These are phyloP conservation scores for Colletotrichum magnum DNA, from an alignment of 2,329 filamentous ascomycete genomes.

Conservation along the genomic window DNA sequence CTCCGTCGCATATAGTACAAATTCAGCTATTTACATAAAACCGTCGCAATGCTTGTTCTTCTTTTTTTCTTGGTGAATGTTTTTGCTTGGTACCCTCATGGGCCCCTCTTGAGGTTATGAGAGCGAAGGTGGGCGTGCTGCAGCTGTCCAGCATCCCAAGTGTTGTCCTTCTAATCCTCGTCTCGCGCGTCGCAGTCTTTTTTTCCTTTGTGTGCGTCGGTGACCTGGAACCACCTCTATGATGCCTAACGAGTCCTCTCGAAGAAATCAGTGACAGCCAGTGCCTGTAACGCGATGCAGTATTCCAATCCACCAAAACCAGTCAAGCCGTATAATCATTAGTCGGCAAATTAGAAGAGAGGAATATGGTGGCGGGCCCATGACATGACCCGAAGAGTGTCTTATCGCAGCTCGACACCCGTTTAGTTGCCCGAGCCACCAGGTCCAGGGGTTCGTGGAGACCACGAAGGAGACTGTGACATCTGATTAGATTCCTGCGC, in stretches of 20 bases:
- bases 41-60: conserved; percentile 25
- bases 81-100: conserved; percentile 20
- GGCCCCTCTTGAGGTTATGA: not conserved
- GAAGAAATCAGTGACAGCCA: conserved; percentile 42
- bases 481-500: conserved; percentile 45
- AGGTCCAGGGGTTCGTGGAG: conserved; percentile 61
- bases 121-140: conserved; percentile 13
- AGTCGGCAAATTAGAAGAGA: conserved; percentile 52
- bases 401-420: conserved; percentile 37
- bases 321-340: conserved; percentile 51
- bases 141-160: conserved; percentile 8
- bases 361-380: conserved; percentile 31
- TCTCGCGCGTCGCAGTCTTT: conserved; percentile 34
- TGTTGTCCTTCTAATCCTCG: conserved; percentile 23
- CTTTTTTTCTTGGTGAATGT: conserved; percentile 19
- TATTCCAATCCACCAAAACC: conserved; percentile 37
- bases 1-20: conserved; percentile 40
- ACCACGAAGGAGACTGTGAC: conserved; percentile 61
- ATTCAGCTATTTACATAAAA: conserved; percentile 41
- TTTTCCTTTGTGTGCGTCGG: conserved; percentile 20
- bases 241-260: conserved; percentile 32
- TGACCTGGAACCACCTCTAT: conserved; percentile 39
- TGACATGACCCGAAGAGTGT: conserved; percentile 11
- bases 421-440: conserved; percentile 60
- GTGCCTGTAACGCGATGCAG: conserved; percentile 40